Conservation (phyloP, 305 asterid species). For the Petunia hybrid region DNA sequence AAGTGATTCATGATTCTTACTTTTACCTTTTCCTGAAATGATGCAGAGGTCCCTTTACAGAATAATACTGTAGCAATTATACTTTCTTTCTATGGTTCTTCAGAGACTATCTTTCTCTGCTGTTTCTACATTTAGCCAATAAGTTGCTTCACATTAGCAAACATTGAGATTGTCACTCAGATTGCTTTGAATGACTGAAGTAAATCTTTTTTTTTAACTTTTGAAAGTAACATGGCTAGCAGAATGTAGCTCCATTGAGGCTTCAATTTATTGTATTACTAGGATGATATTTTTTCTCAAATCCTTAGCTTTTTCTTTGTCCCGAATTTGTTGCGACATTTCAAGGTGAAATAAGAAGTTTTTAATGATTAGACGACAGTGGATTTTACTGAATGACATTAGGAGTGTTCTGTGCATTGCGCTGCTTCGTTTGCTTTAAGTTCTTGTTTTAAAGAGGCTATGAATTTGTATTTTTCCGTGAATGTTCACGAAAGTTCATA, state of each 20-base stretch:
- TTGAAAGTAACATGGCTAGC: not conserved
- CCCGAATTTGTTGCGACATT: not conserved
- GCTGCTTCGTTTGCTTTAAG: not conserved
- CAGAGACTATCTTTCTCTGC: not conserved
- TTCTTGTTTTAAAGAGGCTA: not conserved
- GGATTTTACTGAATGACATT: no score
- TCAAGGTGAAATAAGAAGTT: no score
- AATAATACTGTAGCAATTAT: not conserved
- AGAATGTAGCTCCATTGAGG: not conserved
- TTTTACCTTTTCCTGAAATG: not conserved
- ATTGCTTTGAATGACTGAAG: not conserved
- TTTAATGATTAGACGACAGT: no score
- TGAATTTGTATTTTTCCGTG: not conserved
- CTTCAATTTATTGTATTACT: not conserved
- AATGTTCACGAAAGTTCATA: not conserved
- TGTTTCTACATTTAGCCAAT: not conserved
- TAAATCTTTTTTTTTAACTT: not conserved
- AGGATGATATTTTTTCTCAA: slow-evolving; percentile 13
- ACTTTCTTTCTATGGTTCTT: slow-evolving; percentile 21
- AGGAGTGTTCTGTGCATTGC: no score
- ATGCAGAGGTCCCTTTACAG: not conserved
- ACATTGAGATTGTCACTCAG: not conserved
- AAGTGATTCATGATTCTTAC: slow-evolving; percentile 12
- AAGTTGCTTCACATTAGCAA: not conserved
- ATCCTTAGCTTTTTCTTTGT: not conserved